Evolutionary conservation across 2,329 filamentous ascomycete genomes (phyloP).

Genomic region (Alternaria tenuissima): DNA sequence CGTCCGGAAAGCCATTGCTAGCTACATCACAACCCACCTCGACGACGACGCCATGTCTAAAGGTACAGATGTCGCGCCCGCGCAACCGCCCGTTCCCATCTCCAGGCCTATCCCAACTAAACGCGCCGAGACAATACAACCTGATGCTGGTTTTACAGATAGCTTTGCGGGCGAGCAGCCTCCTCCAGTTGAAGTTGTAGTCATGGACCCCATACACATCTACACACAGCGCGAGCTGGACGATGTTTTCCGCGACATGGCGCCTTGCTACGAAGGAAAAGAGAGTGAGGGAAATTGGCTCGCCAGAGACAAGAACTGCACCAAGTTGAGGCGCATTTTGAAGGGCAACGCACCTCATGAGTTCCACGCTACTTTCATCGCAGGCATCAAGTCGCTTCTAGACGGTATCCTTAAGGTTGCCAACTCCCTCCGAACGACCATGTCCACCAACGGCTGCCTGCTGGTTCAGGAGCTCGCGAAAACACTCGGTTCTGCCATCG

Average conservation of each 20-base stretch:
- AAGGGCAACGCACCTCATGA: constrained; percentile 85
- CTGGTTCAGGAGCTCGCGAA: constrained; percentile 85
- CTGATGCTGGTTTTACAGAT: constrained; percentile 55
- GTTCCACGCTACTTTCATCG: constrained; percentile 74
- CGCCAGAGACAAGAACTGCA: constrained; percentile 81
- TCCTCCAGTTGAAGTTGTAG: constrained; percentile 70
- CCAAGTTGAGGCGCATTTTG: constrained; percentile 77
- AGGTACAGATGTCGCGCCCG: constrained; percentile 34
- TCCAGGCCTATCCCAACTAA: constrained; percentile 42
- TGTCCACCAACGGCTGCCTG: constrained; percentile 85
- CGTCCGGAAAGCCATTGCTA: constrained; percentile 85
- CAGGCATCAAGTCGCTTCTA: constrained; percentile 74
- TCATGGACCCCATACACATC: constrained; percentile 81
- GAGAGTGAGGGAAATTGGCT: constrained; percentile 94
- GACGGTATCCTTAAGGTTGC: constrained; percentile 90
- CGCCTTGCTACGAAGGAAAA: constrained; percentile 80
- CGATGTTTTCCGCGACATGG: constrained; percentile 84
- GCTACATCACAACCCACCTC: constrained; percentile 80
- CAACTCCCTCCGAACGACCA: constrained; percentile 84
- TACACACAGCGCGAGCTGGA: constrained; percentile 89
- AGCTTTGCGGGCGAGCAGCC: constrained; percentile 62
- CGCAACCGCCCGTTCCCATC: constrained; percentile 32
- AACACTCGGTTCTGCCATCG: constrained; percentile 78
- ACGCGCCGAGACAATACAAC: constrained; percentile 47
- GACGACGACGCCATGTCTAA: constrained; percentile 66